Percentiles rank a stretch among this genome's conserved stretches.
phyloP scores from a whole-genome alignment of 1,139 yeast species.

The Pichia sp. region DNA sequence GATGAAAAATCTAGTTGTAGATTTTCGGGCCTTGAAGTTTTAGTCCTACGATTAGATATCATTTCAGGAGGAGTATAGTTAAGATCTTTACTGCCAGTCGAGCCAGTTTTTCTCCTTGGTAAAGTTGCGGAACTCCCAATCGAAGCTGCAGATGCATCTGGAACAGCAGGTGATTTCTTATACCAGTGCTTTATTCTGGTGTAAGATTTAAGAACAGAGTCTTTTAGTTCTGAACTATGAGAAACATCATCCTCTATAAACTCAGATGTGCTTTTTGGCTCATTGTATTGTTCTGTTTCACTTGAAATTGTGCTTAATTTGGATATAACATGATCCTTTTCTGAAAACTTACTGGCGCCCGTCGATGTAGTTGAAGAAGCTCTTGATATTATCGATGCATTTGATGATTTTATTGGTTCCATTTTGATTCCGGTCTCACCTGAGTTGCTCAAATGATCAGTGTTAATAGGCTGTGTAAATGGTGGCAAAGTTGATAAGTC shows the following conservation, averaged over 20 bases:
- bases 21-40: slow-evolving; percentile 17
- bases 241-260: background rate
- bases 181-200: slow-evolving; percentile 72
- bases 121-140: background rate
- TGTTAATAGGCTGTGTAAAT: slow-evolving; percentile 12
- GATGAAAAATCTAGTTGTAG: background rate
- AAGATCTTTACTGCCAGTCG: slow-evolving; percentile 9
- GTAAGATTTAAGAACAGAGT: slow-evolving; percentile 40
- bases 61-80: slow-evolving; percentile 56
- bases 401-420: background rate
- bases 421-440: background rate
- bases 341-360: background rate
- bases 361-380: background rate
- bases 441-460: background rate
- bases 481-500: background rate
- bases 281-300: background rate
- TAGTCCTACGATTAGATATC: slow-evolving; percentile 55
- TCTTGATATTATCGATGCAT: slow-evolving; percentile 4
- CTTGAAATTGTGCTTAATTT: background rate
- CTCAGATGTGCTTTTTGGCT: slow-evolving; percentile 1
- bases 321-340: background rate
- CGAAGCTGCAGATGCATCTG: background rate
- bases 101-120: background rate
- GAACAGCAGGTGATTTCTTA: slow-evolving; percentile 37
- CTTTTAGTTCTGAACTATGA: slow-evolving; percentile 14